Conservation (phyloP, 371 early-diverging fungal genomes). For the Mycotypha africana region DNA sequence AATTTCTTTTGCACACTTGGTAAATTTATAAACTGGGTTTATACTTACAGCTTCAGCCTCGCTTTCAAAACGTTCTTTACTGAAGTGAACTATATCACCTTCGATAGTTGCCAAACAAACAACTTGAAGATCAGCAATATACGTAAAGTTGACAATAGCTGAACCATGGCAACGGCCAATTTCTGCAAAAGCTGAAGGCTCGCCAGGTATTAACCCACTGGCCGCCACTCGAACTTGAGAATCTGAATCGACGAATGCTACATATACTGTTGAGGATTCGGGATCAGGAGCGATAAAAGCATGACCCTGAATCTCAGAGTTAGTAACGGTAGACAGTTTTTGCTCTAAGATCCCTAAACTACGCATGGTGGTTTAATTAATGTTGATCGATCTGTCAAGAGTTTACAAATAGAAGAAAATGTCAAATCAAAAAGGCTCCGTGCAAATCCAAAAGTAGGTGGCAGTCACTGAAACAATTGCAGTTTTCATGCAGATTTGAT, state of each 20-base stretch:
- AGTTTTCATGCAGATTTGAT: too few species aligned
- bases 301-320: constrained; percentile 17
- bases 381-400: too few species aligned
- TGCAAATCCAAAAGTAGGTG: too few species aligned
- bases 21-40: too few species aligned
- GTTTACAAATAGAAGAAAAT: too few species aligned
- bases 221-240: constrained; percentile 23
- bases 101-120: constrained; percentile 56
- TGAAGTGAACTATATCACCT: constrained; percentile 71
- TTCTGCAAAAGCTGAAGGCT: constrained; percentile 22
- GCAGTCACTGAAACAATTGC: too few species aligned
- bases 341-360: constrained; percentile 35
- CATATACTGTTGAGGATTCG: constrained; percentile 43
- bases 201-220: constrained; percentile 20
- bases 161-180: constrained; percentile 12
- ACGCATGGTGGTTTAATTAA: too few species aligned
- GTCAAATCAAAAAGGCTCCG: too few species aligned
- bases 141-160: constrained; percentile 49
- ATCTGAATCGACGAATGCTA: constrained; percentile 38
- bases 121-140: constrained; percentile 60
- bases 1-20: neutral
- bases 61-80: constrained; percentile 43
- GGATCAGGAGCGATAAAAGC: constrained; percentile 47
- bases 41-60: constrained; percentile 43
- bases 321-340: constrained; percentile 21